phyloP scores from a whole-genome alignment of 768 basidiomycete species.

The Boletus coccyginus region DNA sequence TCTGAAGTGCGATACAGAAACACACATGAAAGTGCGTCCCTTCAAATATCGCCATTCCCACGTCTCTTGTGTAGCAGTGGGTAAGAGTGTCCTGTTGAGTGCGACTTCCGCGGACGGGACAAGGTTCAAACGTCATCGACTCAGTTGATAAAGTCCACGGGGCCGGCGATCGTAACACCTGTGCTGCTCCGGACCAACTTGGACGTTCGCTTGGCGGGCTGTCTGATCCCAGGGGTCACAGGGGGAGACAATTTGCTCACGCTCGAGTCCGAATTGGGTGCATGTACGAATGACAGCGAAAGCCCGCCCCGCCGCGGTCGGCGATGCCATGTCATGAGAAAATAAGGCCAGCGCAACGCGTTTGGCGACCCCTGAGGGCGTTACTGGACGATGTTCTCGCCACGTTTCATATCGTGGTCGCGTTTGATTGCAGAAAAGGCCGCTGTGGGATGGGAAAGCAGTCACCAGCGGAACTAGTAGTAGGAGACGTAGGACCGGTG shows the following conservation, averaged over 20 bases:
- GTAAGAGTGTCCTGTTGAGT: neutral
- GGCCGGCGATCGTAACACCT: neutral
- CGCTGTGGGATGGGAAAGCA: no score
- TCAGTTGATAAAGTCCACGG: no score
- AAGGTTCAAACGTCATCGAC: neutral
- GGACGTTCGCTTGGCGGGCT: neutral
- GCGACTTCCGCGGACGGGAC: neutral
- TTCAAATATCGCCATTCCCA: neutral
- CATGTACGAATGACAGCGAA: neutral
- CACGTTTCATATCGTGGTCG: neutral
- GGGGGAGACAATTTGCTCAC: neutral
- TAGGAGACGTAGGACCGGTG: neutral
- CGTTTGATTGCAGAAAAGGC: no score
- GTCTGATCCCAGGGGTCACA: neutral
- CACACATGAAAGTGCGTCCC: neutral
- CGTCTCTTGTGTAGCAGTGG: neutral
- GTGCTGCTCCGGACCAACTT: neutral
- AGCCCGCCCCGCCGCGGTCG: neutral
- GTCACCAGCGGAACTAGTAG: neutral
- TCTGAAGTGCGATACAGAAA: neutral
- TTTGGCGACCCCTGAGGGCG: neutral
- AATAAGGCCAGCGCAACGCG: neutral
- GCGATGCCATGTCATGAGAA: neutral
- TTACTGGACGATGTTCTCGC: no score
- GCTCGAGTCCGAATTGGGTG: no score